These are phyloP conservation scores for Yamadazyma epiphylla DNA, from an alignment of 1,139 yeast genomes.

Conservation along the genomic window DNA sequence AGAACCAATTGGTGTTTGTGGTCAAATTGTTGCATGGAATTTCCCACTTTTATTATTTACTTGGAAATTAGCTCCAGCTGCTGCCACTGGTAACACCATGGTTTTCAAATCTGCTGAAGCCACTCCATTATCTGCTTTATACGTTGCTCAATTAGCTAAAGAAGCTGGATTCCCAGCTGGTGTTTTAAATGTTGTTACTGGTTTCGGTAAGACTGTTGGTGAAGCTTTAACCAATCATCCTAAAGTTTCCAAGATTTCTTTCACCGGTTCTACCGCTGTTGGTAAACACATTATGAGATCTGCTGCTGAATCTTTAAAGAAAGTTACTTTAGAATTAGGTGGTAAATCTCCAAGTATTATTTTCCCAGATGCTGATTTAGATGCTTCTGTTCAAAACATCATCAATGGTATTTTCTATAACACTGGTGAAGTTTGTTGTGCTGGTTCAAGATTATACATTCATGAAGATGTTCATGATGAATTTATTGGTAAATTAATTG, in stretches of 20 bases:
- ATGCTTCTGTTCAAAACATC: constrained; percentile 57
- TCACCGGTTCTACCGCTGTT: constrained; percentile 82
- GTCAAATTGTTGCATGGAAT: constrained; percentile 85
- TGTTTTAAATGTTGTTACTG: constrained; percentile 71
- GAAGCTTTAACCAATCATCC: constrained; percentile 67
- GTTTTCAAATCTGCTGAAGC: constrained; percentile 81
- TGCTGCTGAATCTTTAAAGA: constrained; percentile 67
- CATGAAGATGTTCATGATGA: constrained; percentile 75
- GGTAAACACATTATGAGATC: constrained; percentile 74
- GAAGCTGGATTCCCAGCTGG: constrained; percentile 81
- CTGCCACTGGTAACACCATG: constrained; percentile 77
- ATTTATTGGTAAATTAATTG: constrained; percentile 49
- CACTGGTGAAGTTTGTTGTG: constrained; percentile 87
- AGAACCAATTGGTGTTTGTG: constrained; percentile 79
- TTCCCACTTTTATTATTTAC: constrained; percentile 82
- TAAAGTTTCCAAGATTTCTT: constrained; percentile 72
- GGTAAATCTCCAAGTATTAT: constrained; percentile 84
- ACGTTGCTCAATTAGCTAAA: constrained; percentile 53
- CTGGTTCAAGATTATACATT: constrained; percentile 77
- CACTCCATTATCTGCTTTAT: constrained; percentile 77
- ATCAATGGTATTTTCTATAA: constrained; percentile 61
- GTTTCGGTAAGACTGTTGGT: constrained; percentile 78
- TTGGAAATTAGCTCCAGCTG: constrained; percentile 84
- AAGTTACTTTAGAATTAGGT: constrained; percentile 81
- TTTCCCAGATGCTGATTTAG: constrained; percentile 68